Base-by-base conservation (phyloP, 768 basidiomycete species). In the Pleurotus platypus region DNA sequence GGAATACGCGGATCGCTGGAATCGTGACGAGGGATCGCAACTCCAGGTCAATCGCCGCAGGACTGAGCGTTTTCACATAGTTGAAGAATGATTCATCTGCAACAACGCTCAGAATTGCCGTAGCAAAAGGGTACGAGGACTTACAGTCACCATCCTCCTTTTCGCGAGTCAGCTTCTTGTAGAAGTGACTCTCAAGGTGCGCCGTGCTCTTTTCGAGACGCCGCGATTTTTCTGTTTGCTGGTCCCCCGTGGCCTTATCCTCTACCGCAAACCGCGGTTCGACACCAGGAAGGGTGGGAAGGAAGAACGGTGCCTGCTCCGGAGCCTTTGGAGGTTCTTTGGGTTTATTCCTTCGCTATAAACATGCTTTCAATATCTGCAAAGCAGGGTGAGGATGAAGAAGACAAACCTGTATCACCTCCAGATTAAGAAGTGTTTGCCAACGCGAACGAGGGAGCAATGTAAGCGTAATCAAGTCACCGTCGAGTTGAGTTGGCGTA, bases 341-440 rank as follows among this genome's bases (percentile, higher is more conserved):
- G 11, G 97, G 94, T 76, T 95, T 97, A 69, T 98, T 98, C 55
- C 97, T 87, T 81, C 90, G 89, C 89, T 96, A 59, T 42, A 46
- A n/a, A 15, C 11, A 35, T 11, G 8, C 9, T 11, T 35, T 16
- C 46, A 9, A 54, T 46, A 39, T 46, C 30, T 8, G 8, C 48
- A 11, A 11, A 9, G 11, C 30, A 11, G 11, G 11, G 30, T 11
- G 11, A 2, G 11, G 9, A 35, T 11, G 11, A 11, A 11, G 30
- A 35, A 11, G 27, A 70, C 80, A 39, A 62, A 90, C 92, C 69
- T 92, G 87, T 60, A 98, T 98, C 27, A 93, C 87, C 62, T 98
- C 97, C 15, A 99, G 78, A 66, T 97, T 97, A 57, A 99, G 78
- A n/a, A 99, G 74, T 0, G 97, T 95, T 71, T 97, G 94, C 97